Conservation (phyloP, 345 rosid species). For the Populus alba region DNA sequence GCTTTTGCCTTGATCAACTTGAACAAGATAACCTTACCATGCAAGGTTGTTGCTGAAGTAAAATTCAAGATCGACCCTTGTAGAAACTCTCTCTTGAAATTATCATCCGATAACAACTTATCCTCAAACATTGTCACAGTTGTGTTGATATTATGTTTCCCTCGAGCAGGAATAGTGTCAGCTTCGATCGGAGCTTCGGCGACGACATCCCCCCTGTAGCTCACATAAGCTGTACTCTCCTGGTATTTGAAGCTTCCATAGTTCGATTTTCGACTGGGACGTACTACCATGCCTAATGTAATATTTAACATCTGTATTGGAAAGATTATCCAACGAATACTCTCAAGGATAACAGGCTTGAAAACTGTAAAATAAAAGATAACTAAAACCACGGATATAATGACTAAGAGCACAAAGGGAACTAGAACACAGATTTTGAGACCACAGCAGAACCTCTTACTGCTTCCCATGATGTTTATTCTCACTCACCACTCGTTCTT, state of each 20-base stretch:
- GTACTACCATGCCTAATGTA: conserved; percentile 27
- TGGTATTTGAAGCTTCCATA: conserved; percentile 38
- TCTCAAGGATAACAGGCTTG: conserved; percentile 30
- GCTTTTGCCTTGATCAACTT: conserved; percentile 20
- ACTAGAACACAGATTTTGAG: conserved; percentile 6
- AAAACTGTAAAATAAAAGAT: conserved; percentile 21
- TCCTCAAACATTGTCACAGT: conserved; percentile 21
- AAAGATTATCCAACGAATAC: not conserved
- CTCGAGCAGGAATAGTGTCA: conserved; percentile 32
- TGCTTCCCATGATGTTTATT: not conserved
- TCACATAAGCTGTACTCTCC: conserved; percentile 22
- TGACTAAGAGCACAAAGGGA: not conserved
- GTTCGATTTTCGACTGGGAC: conserved; percentile 32
- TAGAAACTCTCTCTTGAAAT: conserved; percentile 4
- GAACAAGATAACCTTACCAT: conserved; percentile 30
- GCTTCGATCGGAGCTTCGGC: conserved; percentile 27
- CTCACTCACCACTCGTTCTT: not conserved
- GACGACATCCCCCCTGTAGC: conserved; percentile 14
- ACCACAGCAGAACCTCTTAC: not conserved
- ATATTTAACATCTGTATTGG: conserved; percentile 7
- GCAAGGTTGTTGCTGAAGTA: conserved; percentile 29
- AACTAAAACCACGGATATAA: not conserved
- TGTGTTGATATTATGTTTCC: conserved; percentile 22
- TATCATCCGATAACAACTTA: conserved; percentile 11
- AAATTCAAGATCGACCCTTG: conserved; percentile 24